Base-by-base conservation (phyloP, 768 basidiomycete species). In the Boletus speciosus region DNA sequence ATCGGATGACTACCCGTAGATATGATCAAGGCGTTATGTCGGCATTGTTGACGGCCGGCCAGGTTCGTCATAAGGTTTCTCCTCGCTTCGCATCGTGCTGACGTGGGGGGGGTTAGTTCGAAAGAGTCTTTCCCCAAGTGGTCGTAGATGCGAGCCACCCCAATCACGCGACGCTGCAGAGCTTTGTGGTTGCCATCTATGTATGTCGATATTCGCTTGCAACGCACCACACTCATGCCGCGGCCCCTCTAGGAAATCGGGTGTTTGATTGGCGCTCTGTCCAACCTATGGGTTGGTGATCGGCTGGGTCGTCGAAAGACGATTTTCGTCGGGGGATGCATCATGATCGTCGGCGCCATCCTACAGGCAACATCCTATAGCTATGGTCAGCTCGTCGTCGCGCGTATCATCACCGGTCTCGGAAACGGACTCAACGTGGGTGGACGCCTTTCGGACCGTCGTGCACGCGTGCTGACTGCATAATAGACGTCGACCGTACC, bases 11-110 rank as follows among this genome's bases (percentile, higher is more conserved):
- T 41, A 7, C 34, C 14, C 37, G 44, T 25, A 83, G 82, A 27
- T 86, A 85, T 68, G 85, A 86, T 61, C 85, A 86, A 63, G 84
- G 84, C 40, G 85, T 85, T 32, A 84, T 86, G 84, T 80, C 79
- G n/a, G 82, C 83, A 16, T 71, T 85, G 21, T 67, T 86, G 46
- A 83, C 79, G 5, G 78, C 85, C 0, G 70, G 71, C 43, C 77
- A 81, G 71, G 80, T 81, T 52, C 21, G 50, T 23, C 35, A 36
- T 32, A 10, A 31, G 6, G 5, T 11, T 49, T 49, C 37, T 43
- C 36, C 23, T 15, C 42, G n/a, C n/a, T 40, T 38, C 16, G 12
- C 9, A 4, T 23, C 47, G 49, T 32, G n/a, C 31, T 59, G 46
- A 67, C 40, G 49, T 39, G 0, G 15, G n/a, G 19, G 25, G 19